phyloP scores from a whole-genome alignment of 495 filamentous ascomycete species.

The Pyrenopolyporus hunteri region DNA sequence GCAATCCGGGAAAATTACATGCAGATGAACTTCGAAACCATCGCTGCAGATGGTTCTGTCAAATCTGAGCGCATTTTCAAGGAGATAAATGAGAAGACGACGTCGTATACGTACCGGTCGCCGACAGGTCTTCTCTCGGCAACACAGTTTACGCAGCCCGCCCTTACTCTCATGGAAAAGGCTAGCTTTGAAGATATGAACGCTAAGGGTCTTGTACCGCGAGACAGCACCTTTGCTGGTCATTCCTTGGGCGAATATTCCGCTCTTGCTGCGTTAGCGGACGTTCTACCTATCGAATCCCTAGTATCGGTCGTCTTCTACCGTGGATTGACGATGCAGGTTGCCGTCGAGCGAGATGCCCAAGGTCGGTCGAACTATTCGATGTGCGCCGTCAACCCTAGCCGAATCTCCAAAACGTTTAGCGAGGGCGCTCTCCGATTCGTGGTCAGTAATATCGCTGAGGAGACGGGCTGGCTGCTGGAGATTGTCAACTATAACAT shows the following conservation, averaged over 20 bases:
- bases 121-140: constrained; percentile 95
- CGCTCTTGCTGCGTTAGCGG: constrained; percentile 91
- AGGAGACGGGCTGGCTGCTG: constrained; percentile 90
- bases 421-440: constrained; percentile 96
- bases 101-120: constrained; percentile 95
- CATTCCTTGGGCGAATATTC: constrained; percentile 99
- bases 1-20: constrained; percentile 99
- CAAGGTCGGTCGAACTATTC: constrained; percentile 93
- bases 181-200: constrained; percentile 99
- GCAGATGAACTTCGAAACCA: constrained; percentile 99
- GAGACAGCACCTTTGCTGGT: constrained; percentile 95
- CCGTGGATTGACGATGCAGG: constrained; percentile 98
- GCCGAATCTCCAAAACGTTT: constrained; percentile 95
- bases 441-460: constrained; percentile 89
- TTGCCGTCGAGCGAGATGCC: constrained; percentile 95
- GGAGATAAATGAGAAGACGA: constrained; percentile 87
- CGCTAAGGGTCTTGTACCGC: constrained; percentile 91
- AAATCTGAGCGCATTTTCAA: constrained; percentile 99
- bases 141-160: constrained; percentile 98
- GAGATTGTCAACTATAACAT: constrained; percentile 99
- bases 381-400: constrained; percentile 99
- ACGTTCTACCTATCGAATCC: constrained; percentile 99
- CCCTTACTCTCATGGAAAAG: constrained; percentile 98
- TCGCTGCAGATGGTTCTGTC: constrained; percentile 84
- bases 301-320: constrained; percentile 99